Evolutionary conservation across 306 rosid genomes (phyloP).

Genomic region (Morella rubra): DNA sequence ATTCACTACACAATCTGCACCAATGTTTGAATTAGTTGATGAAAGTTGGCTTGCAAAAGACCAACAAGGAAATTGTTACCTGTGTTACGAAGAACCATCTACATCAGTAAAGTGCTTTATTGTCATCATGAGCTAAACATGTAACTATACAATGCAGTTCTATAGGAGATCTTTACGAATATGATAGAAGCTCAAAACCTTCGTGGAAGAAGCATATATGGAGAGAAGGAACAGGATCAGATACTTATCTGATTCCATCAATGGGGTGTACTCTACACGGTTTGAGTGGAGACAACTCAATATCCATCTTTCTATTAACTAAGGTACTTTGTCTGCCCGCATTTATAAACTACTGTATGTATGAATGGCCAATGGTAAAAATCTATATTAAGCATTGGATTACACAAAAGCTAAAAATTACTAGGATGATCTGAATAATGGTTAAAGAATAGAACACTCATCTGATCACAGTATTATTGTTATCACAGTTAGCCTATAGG

Average conservation of each 20-base stretch:
- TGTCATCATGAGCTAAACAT: conserved; percentile 18
- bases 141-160: conserved; percentile 55
- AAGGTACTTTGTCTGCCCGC: conserved; percentile 48
- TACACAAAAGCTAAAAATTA: not conserved
- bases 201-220: conserved; percentile 88
- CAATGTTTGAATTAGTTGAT: not conserved
- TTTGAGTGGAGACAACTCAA: conserved; percentile 59
- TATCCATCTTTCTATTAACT: conserved; percentile 84
- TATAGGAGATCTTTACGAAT: conserved; percentile 82
- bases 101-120: conserved; percentile 4
- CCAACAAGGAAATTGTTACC: not conserved
- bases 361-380: not conserved
- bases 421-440: conserved; percentile 7
- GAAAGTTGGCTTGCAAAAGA: not conserved
- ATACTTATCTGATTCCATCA: conserved; percentile 51
- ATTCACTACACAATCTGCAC: not conserved
- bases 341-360: not conserved
- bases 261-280: conserved; percentile 57
- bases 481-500: no score
- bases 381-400: conserved; percentile 1
- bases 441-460: not conserved
- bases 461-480: no score
- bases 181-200: conserved; percentile 75
- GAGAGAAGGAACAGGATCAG: conserved; percentile 48
- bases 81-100: not conserved